Base-by-base conservation (phyloP, 768 basidiomycete species). In the Termitomyces sp. region DNA sequence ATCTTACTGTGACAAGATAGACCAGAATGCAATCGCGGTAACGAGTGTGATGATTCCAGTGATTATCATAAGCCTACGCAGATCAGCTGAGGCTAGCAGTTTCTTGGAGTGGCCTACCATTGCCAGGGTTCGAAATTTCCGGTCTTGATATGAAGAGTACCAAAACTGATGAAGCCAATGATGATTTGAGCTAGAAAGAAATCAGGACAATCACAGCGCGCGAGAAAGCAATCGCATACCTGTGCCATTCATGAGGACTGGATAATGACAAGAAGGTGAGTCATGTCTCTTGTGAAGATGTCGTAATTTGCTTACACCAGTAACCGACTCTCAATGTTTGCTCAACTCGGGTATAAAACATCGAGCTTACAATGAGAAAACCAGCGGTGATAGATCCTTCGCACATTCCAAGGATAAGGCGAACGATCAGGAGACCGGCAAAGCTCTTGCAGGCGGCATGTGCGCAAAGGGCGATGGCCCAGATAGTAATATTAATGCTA, bases 371-470 rank as follows among this genome's bases (percentile, higher is more conserved):
- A 51, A 90, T 86, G 79, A 90, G 70, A 68, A 91, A 88, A 0
- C 88, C 89, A 1, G 90, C 84, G 0, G 88, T 90, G 62, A 87
- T 82, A 4, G 75, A 76, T 16, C 78, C 88, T 68, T 92, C 89
- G 65, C 88, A 90, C 71, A 84, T 79, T 33, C 89, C 89, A 5
- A 91, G 70, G 22, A 91, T 72, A 14, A 89, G 61, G 16, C 88
- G 79, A 24, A 84, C 83, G 14, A 77, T 77, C 55, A 90, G 81
- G 1, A 90, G 74, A 1, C 80, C 82, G 0, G 78, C 79, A 62
- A 90, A 90, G 65, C 82, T 83, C 61, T 73, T 86, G 75, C 88
- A 90, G 0, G 87, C 89, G 0, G 86, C 86, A 60, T 90, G 88
- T 4, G 73, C 69, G 41, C 75, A 77, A 6, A 90, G 70, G 1